These are phyloP conservation scores for Astragalus glycyphyllos DNA, from an alignment of 306 rosid genomes.

Conservation along the genomic window DNA sequence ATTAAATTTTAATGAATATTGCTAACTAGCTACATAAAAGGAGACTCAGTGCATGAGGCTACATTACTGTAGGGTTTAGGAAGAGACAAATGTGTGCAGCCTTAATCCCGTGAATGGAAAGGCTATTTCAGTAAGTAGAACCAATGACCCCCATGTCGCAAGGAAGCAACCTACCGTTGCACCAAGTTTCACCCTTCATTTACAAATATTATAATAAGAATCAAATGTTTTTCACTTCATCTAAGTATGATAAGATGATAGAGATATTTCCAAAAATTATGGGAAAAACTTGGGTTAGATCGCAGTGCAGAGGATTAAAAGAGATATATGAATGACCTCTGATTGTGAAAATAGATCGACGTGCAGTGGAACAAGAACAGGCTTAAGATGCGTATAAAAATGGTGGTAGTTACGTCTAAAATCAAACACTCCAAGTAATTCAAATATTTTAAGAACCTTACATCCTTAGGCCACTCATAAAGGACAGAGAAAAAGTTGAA, in stretches of 20 bases:
- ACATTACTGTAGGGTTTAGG: constrained; percentile 8
- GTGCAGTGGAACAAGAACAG: constrained; percentile 19
- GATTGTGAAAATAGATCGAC: constrained; percentile 21
- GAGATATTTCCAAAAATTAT: constrained; percentile 25
- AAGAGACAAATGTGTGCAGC: constrained; percentile 25
- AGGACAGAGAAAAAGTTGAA: constrained; percentile 91
- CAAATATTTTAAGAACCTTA: constrained; percentile 59
- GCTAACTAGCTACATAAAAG: constrained; percentile 16
- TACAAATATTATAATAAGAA: constrained; percentile 14
- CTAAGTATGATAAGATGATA: constrained; percentile 3
- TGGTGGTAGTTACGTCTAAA: constrained; percentile 10
- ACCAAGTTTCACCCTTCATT: constrained; percentile 23
- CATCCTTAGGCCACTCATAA: constrained; percentile 99
- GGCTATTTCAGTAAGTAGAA: constrained; percentile 13
- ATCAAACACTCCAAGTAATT: constrained; percentile 42
- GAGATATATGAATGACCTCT: constrained; percentile 13
- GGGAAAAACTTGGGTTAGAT: constrained; percentile 3
- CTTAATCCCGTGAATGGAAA: constrained; percentile 5
- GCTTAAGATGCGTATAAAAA: constrained; percentile 29
- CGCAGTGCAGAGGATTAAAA: constrained; percentile 9
- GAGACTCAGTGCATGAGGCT: constrained; percentile 25
- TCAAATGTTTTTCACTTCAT: constrained; percentile 10
- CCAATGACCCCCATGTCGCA: background rate
- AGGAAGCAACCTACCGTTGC: constrained; percentile 25
- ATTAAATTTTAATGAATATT: constrained; percentile 11